These are phyloP conservation scores for Allium fistulosum DNA, from an alignment of 106 monocot genomes.

Conservation along the genomic window DNA sequence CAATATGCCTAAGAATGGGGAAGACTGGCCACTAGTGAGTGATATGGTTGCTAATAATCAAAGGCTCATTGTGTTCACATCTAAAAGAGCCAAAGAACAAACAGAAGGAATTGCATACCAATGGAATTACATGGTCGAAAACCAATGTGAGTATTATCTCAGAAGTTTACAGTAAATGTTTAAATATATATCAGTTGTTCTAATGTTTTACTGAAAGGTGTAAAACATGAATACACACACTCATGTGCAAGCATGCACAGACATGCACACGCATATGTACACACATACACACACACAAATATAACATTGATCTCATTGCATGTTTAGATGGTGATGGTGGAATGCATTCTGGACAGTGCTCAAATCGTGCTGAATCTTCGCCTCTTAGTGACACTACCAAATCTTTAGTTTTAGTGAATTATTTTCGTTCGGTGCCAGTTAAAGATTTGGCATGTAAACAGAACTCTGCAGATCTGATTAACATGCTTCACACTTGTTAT, in stretches of 20 bases:
- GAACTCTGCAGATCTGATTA: constrained; percentile 44
- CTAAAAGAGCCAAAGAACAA: constrained; percentile 40
- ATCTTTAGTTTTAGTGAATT: constrained; percentile 62
- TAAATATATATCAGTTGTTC: not conserved
- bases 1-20: constrained; percentile 57
- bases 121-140: constrained; percentile 89
- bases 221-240: no score
- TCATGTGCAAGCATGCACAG: no score
- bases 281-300: no score
- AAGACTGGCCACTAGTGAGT: constrained; percentile 69
- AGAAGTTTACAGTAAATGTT: not conserved
- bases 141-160: constrained; percentile 49
- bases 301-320: not conserved
- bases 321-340: constrained; percentile 68
- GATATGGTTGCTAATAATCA: constrained; percentile 68
- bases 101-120: constrained; percentile 81
- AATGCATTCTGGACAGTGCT: constrained; percentile 51
- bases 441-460: constrained; percentile 35
- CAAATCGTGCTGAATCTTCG: constrained; percentile 57
- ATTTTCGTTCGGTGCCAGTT: constrained; percentile 46
- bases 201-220: not conserved
- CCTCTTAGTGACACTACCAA: constrained; percentile 49
- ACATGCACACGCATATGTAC: no score
- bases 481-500: constrained; percentile 59
- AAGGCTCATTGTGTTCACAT: constrained; percentile 74